These are phyloP conservation scores for Phycomyces blakesleeanus DNA, from an alignment of 192 early-diverging fungal species.

Conservation along the genomic window DNA sequence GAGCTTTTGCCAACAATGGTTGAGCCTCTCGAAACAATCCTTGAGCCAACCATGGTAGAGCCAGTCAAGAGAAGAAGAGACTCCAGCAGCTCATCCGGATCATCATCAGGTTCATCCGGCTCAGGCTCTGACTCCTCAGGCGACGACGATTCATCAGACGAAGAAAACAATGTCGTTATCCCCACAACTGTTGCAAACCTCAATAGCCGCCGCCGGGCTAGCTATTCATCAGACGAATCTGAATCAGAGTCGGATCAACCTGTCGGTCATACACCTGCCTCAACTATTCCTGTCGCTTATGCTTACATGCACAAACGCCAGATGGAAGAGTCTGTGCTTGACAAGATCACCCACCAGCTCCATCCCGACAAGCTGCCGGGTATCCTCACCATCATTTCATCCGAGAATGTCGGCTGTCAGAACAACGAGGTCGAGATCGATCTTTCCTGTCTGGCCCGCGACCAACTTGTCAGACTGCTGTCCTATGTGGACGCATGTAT, in stretches of 20 bases:
- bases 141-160: slow-evolving; percentile 3
- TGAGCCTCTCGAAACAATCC: background rate
- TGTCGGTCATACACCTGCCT: background rate
- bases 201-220: background rate
- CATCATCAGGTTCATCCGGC: background rate
- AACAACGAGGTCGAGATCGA: slow-evolving; percentile 35
- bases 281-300: slow-evolving; percentile 13
- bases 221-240: slow-evolving; percentile 12
- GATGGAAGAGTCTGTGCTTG: slow-evolving; percentile 29
- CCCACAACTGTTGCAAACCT: slow-evolving; percentile 13
- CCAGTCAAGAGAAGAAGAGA: slow-evolving; percentile 15
- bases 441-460: slow-evolving; percentile 30
- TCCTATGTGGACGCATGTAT: slow-evolving; percentile 37
- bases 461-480: slow-evolving; percentile 27
- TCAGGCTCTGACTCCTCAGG: slow-evolving; percentile 3
- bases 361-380: slow-evolving; percentile 31
- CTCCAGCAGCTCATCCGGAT: slow-evolving; percentile 9
- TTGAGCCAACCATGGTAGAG: background rate
- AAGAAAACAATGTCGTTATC: slow-evolving; percentile 5
- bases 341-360: slow-evolving; percentile 29
- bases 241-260: slow-evolving; percentile 26
- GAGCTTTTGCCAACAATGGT: background rate
- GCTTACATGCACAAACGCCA: slow-evolving; percentile 31
- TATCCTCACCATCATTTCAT: slow-evolving; percentile 27
- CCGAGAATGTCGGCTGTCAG: slow-evolving; percentile 16